phyloP scores from a whole-genome alignment of 148 eudicot species.

The Linanthus parryae region DNA sequence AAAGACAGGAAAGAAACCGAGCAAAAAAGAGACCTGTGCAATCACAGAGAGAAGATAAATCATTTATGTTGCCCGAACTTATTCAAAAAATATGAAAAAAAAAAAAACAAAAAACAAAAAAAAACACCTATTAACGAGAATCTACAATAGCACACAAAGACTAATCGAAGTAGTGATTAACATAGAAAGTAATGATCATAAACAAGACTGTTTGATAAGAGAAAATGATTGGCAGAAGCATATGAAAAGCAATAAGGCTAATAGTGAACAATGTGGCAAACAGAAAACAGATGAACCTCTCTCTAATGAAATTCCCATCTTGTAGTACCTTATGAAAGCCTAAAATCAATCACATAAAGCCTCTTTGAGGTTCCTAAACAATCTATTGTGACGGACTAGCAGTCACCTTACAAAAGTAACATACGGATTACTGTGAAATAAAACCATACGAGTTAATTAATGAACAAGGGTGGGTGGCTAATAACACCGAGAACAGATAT shows the following conservation, averaged over 20 bases:
- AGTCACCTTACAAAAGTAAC: not conserved
- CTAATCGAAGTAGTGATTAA: no score
- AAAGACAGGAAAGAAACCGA: conserved; percentile 51
- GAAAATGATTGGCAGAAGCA: not conserved
- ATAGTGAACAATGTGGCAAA: not conserved
- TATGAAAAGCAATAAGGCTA: not conserved
- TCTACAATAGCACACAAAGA: not conserved
- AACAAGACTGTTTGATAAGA: no score
- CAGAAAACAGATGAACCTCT: not conserved
- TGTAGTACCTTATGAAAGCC: not conserved
- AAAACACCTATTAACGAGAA: not conserved
- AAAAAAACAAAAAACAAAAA: not conserved
- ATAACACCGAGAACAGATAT: not conserved
- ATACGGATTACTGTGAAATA: not conserved
- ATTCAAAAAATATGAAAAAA: not conserved
- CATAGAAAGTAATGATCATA: no score
- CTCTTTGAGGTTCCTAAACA: not conserved
- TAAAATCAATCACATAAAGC: not conserved
- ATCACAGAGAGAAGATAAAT: not conserved
- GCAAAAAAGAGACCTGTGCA: conserved; percentile 82
- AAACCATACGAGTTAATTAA: not conserved
- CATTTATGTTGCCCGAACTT: not conserved
- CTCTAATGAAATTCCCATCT: not conserved
- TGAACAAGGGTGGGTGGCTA: not conserved
- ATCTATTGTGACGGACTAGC: not conserved